These are phyloP conservation scores for Setaria italica DNA, from an alignment of 202 grass and related monocot species.

Conservation along the genomic window DNA sequence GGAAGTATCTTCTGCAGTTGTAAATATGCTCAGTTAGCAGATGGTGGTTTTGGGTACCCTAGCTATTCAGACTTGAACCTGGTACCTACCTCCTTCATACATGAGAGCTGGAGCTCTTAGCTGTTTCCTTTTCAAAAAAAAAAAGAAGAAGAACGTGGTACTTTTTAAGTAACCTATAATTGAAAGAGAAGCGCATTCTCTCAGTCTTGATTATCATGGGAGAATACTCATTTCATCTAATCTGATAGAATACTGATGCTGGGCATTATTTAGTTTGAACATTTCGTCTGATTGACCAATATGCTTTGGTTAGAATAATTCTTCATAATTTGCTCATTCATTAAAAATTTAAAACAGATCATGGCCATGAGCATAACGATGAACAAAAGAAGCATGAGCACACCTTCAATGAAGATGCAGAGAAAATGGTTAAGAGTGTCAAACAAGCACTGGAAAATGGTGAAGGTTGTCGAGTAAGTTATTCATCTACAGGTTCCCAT, in stretches of 20 bases:
- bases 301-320: conserved; percentile 4
- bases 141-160: not conserved
- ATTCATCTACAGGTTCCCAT: conserved; percentile 19
- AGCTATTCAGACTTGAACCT: not conserved
- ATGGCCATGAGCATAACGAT: conserved; percentile 66
- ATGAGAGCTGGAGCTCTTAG: not conserved
- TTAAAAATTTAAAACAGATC: conserved; percentile 59
- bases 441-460: conserved; percentile 90
- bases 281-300: conserved; percentile 3
- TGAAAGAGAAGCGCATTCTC: conserved; percentile 5
- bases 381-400: conserved; percentile 79
- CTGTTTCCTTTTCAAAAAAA: not conserved
- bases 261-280: conserved; percentile 37
- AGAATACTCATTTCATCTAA: too few relatives aligned
- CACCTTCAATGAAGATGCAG: conserved; percentile 75
- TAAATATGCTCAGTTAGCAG: conserved; percentile 3
- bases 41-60: not conserved
- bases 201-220: conserved; percentile 11
- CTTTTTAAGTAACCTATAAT: conserved; percentile 19
- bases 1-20: conserved; percentile 21
- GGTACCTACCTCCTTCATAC: not conserved
- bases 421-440: conserved; percentile 95
- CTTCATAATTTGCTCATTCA: conserved; percentile 38
- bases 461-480: conserved; percentile 93
- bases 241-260: not conserved